These are phyloP conservation scores for Naganishia kalamii DNA, from an alignment of 768 basidiomycete genomes.

Conservation along the genomic window DNA sequence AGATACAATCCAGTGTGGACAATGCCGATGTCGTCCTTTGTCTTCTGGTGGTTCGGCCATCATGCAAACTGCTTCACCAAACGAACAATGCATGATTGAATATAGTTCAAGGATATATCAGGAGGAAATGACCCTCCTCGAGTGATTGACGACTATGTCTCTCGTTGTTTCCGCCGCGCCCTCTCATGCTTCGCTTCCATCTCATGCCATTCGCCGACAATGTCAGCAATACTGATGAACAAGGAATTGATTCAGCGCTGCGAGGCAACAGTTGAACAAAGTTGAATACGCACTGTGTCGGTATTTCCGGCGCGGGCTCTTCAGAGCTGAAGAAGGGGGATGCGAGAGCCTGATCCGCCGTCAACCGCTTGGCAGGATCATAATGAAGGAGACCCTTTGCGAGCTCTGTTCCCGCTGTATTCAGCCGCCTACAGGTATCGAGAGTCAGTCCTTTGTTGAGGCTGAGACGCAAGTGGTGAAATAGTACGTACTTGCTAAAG, in stretches of 20 bases:
- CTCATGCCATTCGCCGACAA: conserved; percentile 98
- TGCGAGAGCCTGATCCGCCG: conserved; percentile 54
- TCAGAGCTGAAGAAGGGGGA: conserved; percentile 79
- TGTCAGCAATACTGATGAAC: conserved; percentile 58
- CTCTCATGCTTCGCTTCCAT: conserved; percentile 89
- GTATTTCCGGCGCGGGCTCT: conserved; percentile 64
- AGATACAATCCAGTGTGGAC: too few species aligned
- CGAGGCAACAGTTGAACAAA: conserved; percentile 2
- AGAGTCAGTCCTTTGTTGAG: background rate
- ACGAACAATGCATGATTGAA: too few species aligned
- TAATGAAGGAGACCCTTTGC: conserved; percentile 75
- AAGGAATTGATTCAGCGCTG: background rate
- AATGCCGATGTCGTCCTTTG: too few species aligned
- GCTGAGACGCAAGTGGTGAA: conserved; percentile 56
- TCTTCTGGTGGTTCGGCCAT: too few species aligned
- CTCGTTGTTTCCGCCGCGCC: conserved; percentile 48
- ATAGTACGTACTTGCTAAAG: conserved; percentile 65
- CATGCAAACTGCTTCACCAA: too few species aligned
- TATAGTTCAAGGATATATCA: too few species aligned
- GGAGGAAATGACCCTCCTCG: too few species aligned
- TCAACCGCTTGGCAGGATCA: conserved; percentile 69
- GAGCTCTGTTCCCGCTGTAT: conserved; percentile 53
- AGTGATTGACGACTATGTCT: too few species aligned
- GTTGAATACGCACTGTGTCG: conserved; percentile 61
- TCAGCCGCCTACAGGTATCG: background rate